These are phyloP conservation scores for Phyllachora maydis DNA, from an alignment of 2,329 filamentous ascomycete species.

Conservation along the genomic window DNA sequence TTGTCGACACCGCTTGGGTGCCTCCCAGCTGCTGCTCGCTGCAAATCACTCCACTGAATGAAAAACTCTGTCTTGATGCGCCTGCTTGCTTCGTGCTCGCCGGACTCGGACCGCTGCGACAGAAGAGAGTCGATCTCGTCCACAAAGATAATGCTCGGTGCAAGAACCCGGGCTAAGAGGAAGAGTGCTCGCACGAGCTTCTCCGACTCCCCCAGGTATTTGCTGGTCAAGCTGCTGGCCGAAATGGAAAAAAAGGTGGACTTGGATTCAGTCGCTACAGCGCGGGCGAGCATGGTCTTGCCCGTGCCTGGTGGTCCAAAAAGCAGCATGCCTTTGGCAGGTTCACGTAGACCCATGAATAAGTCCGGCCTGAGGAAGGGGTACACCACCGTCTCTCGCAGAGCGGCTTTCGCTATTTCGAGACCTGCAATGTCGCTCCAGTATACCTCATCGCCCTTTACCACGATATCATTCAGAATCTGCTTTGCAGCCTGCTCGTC, in stretches of 20 bases:
- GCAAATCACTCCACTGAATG: conserved; percentile 91
- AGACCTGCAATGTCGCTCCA: conserved; percentile 90
- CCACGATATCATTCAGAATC: conserved; percentile 88
- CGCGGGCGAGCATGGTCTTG: conserved; percentile 92
- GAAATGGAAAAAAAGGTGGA: conserved; percentile 97
- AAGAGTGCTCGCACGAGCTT: conserved; percentile 91
- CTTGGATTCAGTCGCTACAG: conserved; percentile 82
- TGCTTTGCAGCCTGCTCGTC: conserved; percentile 71
- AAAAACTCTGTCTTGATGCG: conserved; percentile 96
- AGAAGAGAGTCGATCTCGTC: conserved; percentile 94
- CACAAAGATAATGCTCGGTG: conserved; percentile 93
- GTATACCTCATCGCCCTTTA: conserved; percentile 82
- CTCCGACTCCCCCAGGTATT: conserved; percentile 90
- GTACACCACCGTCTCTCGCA: conserved; percentile 93
- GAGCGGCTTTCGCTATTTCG: conserved; percentile 71
- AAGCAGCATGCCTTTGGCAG: conserved; percentile 82
- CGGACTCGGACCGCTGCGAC: conserved; percentile 60
- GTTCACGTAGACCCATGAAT: conserved; percentile 88
- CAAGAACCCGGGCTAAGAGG: conserved; percentile 66
- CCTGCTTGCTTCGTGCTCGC: conserved; percentile 81
- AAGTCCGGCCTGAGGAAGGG: conserved; percentile 88
- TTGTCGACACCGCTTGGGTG: conserved; percentile 45
- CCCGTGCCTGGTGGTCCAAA: conserved; percentile 96
- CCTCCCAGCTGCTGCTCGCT: conserved; percentile 73
- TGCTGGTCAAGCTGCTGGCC: conserved; percentile 81